phyloP scores from a whole-genome alignment of 768 basidiomycete species.

The Russula sp. region DNA sequence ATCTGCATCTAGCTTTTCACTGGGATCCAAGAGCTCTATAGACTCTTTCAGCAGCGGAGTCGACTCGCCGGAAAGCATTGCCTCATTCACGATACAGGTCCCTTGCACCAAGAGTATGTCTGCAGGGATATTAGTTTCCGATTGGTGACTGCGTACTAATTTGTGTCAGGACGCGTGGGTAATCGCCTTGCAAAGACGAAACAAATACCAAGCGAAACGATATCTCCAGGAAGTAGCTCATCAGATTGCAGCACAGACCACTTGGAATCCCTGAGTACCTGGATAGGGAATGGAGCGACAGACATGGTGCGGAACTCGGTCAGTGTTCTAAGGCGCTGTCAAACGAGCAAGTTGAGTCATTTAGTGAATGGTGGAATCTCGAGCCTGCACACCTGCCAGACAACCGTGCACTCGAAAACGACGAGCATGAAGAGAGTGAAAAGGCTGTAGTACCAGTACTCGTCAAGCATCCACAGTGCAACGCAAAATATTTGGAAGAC shows the following conservation, averaged over 20 bases:
- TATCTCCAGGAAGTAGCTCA: conserved; percentile 84
- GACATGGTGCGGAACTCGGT: conserved; percentile 98
- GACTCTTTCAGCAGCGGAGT: conserved; percentile 96
- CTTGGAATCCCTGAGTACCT: conserved; percentile 68
- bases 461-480: conserved; percentile 94
- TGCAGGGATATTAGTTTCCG: conserved; percentile 87
- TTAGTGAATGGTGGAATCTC: not conserved
- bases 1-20: conserved; percentile 80
- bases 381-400: conserved; percentile 75
- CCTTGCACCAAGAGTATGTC: conserved; percentile 91
- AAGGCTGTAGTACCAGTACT: conserved; percentile 98
- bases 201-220: conserved; percentile 71
- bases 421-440: conserved; percentile 99
- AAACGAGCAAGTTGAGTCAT: conserved; percentile 3
- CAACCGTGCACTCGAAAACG: conserved; percentile 97
- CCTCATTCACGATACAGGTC: conserved; percentile 96
- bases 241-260: conserved; percentile 84
- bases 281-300: conserved; percentile 82
- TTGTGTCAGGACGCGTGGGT: conserved; percentile 10
- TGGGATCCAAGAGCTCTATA: conserved; percentile 71
- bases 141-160: conserved; percentile 51
- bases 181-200: not conserved
- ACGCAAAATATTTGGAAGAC: conserved; percentile 99
- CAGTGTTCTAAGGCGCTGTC: conserved; percentile 83
- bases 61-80: conserved; percentile 98